A percentile compares a stretch with the other conserved stretches of the same genome.
Conservation (phyloP, 1,139 yeast genomes). For the Williopsis jadinii region DNA sequence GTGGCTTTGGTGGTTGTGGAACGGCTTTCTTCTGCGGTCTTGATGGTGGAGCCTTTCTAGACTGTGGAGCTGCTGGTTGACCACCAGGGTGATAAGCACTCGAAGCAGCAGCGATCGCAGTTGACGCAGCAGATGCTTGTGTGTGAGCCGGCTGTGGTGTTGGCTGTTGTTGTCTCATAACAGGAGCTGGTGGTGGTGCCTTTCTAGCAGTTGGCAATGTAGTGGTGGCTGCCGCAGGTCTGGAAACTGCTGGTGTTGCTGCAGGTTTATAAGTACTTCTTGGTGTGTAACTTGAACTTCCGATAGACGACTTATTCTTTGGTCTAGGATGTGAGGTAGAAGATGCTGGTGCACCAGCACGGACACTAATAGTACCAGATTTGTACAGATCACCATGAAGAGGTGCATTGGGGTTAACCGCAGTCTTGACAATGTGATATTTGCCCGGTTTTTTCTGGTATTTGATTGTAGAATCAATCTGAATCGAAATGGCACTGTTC, state of each 20-base stretch:
- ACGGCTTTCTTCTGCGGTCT: slow-evolving; percentile 26
- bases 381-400: slow-evolving; percentile 68
- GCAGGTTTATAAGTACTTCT: slow-evolving; percentile 12
- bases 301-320: slow-evolving; percentile 30
- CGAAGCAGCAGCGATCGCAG: slow-evolving; percentile 25
- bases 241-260: slow-evolving; percentile 8
- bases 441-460: slow-evolving; percentile 92
- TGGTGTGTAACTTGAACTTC: slow-evolving; percentile 20
- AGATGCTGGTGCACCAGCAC: slow-evolving; percentile 70
- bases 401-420: slow-evolving; percentile 54
- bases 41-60: slow-evolving; percentile 23
- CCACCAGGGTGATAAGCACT: slow-evolving; percentile 22
- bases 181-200: slow-evolving; percentile 7
- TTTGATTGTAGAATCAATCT: slow-evolving; percentile 64
- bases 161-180: background rate
- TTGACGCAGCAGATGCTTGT: slow-evolving; percentile 16
- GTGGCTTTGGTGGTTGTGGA: slow-evolving; percentile 22
- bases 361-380: slow-evolving; percentile 80
- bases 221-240: slow-evolving; percentile 11
- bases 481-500: slow-evolving; percentile 52
- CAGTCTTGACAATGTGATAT: slow-evolving; percentile 65
- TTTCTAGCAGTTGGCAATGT: slow-evolving; percentile 4
- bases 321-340: slow-evolving; percentile 73
- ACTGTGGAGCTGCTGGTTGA: slow-evolving; percentile 1
- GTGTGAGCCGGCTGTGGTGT: slow-evolving; percentile 2